Evolutionary conservation across 495 filamentous ascomycete genomes (phyloP), one percentile per base, ranked within the genome.

Genomic region (Jackrogersella multiformis): DNA sequence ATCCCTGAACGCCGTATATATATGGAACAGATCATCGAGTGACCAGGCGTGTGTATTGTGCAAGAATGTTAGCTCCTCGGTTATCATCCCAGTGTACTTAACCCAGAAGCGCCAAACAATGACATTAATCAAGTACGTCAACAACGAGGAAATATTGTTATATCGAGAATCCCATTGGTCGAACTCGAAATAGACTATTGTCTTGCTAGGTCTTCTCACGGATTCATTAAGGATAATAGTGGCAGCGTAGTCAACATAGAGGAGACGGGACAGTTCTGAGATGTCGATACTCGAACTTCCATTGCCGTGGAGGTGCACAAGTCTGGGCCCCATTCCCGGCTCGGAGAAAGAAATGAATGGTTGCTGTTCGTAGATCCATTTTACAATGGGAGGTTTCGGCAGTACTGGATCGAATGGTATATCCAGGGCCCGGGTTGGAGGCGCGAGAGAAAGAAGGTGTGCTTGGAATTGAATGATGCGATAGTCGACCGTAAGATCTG

Each of bases 171-270:
- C 59, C 3, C 24, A 41, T 26, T 65, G 48, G 5, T 65, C 21
- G 23, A 69, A 69, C 24, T 58, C 45, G 21, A 69, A 69, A 23
- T 52, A 64, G 2, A 69, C 15, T 5, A 30, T n/a, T 4, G 21
- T 12, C 23, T n/a, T 41, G 2, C 53, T 10, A 15, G 9, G 10
- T 13, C 30, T 20, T 4, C 2, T 24, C 2, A 7, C 12, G 18
- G 6, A 38, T 34, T 15, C 23, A 15, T n/a, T n/a, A 13, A 9
- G 8, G 49, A n/a, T 10, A 21, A 42, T 7, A n/a, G 4, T 13
- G 2, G 2, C 1, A 10, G 59, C 54, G 12, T 66, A 52, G 15
- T 58, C 12, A 16, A 35, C 6, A 24, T 53, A 58, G 24, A 66
- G 23, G 21, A 9, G 35, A 16, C 24, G 28, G 36, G 44, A 49